These are phyloP conservation scores for Yarrowia sp. DNA, from an alignment of 805 yeast species.

Conservation along the genomic window DNA sequence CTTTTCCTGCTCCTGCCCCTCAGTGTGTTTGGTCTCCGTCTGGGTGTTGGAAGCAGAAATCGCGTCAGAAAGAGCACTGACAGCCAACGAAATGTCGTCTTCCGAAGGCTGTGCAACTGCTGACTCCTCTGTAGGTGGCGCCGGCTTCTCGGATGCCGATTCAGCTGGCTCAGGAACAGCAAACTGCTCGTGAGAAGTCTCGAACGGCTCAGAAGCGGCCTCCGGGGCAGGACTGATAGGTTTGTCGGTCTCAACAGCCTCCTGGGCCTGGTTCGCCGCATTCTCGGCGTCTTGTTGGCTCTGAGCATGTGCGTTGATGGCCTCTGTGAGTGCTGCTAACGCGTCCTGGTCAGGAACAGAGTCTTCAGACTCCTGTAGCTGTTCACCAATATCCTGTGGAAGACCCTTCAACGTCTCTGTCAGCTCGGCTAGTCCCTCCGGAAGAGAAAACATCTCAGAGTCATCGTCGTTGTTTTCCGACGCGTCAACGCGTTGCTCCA, in stretches of 20 bases:
- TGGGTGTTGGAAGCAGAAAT: background rate
- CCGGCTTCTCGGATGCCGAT: background rate
- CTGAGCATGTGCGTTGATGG: background rate
- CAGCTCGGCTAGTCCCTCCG: conserved; percentile 11
- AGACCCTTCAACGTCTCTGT: conserved; percentile 14
- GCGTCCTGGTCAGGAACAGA: conserved; percentile 8
- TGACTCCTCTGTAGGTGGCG: background rate
- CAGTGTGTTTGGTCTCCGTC: background rate
- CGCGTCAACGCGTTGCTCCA: background rate
- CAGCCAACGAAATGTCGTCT: conserved; percentile 12
- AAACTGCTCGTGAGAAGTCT: background rate
- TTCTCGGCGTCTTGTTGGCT: background rate
- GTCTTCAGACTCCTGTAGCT: background rate
- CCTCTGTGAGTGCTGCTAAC: conserved; percentile 14
- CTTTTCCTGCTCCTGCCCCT: background rate
- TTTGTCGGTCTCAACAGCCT: background rate
- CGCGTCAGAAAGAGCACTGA: conserved; percentile 1
- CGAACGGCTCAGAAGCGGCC: background rate
- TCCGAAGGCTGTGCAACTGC: conserved; percentile 1
- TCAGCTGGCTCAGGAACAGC: background rate
- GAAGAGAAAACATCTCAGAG: background rate
- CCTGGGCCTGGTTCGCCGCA: background rate
- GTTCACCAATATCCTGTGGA: background rate
- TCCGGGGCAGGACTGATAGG: background rate
- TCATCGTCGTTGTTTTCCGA: background rate